Base-by-base conservation (phyloP, 495 filamentous ascomycete genomes). In the Massariosphaeria phaeospora region DNA sequence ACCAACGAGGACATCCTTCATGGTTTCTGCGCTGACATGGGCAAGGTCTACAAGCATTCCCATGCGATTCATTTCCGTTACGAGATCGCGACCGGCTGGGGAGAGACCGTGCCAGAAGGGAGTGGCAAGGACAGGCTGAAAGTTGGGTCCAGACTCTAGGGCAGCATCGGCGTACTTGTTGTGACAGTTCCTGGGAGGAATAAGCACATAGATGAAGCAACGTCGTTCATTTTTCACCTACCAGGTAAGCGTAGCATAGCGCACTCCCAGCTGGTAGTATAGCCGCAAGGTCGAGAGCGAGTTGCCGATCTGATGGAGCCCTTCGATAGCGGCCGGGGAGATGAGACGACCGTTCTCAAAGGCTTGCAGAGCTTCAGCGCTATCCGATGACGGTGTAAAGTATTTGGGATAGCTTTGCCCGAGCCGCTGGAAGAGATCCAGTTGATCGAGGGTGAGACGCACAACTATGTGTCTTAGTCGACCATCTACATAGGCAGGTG, bases 221-320 rank as follows among this genome's bases (percentile, higher is more conserved):
- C n/a, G n/a, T n/a, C n/a, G n/a, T n/a, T n/a, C n/a, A n/a, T n/a
- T n/a, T n/a, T n/a, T n/a, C n/a, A n/a, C n/a, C n/a, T n/a, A n/a
- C 71, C 94, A 90, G 2, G 88, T 95, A 11, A 98, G 70, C 0
- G 91, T 96, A 6, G 85, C 84, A 60, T 96, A 96, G 35, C 88
- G 83, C 7, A 95, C 91, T n/a, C 91, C 93, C 11, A 93, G 73
- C 2, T 75, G 73, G 66, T 91, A 72, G 66, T 81, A 94, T 7
- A 78, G 74, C 2, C 93, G 83, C 17, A 96, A 75, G 45, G 83
- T 86, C 17, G 88, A 77, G 9, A 85, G 69, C 0, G 84, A 86
- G 73, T 96, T 95, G 33, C 89, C 91, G 52, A 98, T 94, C 59
- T 95, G 91, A 67, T 98, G 93, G 0, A 98, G 79, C 3, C 93